Percentiles rank a stretch among this genome's conserved stretches.
These are phyloP conservation scores for Globisporangium emineosum DNA, from an alignment of 352 stramenopile species.

Conservation along the genomic window DNA sequence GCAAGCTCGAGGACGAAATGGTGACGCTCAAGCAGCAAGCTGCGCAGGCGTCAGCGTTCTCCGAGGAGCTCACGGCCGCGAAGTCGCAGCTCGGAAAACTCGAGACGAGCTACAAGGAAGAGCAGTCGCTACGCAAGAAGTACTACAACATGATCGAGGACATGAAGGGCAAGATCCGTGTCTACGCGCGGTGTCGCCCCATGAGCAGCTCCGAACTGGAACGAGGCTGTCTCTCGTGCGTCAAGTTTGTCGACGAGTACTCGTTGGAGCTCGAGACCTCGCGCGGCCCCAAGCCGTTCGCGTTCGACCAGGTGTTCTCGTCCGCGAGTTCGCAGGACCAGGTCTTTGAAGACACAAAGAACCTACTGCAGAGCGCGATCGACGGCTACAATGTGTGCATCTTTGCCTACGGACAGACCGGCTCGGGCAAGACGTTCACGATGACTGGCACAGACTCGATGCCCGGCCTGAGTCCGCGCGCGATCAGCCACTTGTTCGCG, in stretches of 20 bases:
- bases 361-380: slow-evolving; percentile 86
- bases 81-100: slow-evolving; percentile 44
- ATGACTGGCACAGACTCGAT: slow-evolving; percentile 82
- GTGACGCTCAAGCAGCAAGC: slow-evolving; percentile 44
- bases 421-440: slow-evolving; percentile 92
- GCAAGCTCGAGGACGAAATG: slow-evolving; percentile 65
- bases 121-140: slow-evolving; percentile 91
- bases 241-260: slow-evolving; percentile 79
- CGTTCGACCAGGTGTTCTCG: slow-evolving; percentile 91
- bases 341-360: slow-evolving; percentile 93
- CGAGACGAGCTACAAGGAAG: slow-evolving; percentile 80
- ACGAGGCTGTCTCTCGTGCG: slow-evolving; percentile 57
- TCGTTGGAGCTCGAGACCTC: slow-evolving; percentile 82
- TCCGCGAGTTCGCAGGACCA: slow-evolving; percentile 64
- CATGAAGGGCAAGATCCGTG: slow-evolving; percentile 95
- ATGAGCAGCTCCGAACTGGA: slow-evolving; percentile 88
- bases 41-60: slow-evolving; percentile 44
- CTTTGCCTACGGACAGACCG: slow-evolving; percentile 94
- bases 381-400: slow-evolving; percentile 93
- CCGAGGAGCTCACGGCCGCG: slow-evolving; percentile 34
- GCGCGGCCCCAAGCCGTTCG: slow-evolving; percentile 84
- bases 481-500: slow-evolving; percentile 85
- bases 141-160: slow-evolving; percentile 96
- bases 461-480: slow-evolving; percentile 81
- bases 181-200: slow-evolving; percentile 89